Evolutionary conservation across 495 filamentous ascomycete species (phyloP).

Genomic region (Diplogelasinospora grovesii): DNA sequence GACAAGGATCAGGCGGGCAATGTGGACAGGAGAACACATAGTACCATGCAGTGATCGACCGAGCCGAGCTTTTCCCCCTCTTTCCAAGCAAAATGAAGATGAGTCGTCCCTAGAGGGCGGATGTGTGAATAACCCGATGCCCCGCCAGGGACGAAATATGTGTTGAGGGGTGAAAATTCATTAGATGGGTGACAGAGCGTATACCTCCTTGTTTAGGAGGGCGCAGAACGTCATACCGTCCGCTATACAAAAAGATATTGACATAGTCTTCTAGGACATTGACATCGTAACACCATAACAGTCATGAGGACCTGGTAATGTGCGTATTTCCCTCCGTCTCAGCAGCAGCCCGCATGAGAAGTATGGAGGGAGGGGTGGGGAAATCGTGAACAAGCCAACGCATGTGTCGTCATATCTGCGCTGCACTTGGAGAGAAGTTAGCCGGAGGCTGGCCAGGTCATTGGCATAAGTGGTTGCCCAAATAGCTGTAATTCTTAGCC

Average conservation of each 20-base stretch:
- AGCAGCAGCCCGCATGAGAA: neutral
- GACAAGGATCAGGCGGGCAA: no score
- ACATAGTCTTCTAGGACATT: constrained; percentile 33
- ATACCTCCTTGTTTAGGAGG: constrained; percentile 10
- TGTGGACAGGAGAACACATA: no score
- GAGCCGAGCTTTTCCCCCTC: no score
- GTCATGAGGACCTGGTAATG: constrained; percentile 22
- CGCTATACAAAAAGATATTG: constrained; percentile 17
- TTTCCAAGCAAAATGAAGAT: no score
- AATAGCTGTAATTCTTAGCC: constrained; percentile 28
- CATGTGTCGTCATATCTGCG: neutral
- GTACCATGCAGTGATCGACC: no score
- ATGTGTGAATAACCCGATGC: neutral
- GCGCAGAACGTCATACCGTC: constrained; percentile 5
- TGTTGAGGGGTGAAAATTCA: constrained; percentile 10
- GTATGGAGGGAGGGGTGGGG: neutral
- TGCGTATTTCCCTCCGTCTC: neutral
- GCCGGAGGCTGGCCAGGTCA: constrained; percentile 10
- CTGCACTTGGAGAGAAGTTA: constrained; percentile 1
- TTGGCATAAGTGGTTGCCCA: constrained; percentile 30
- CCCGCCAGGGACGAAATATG: neutral
- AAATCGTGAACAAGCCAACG: constrained; percentile 1
- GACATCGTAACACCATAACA: constrained; percentile 36
- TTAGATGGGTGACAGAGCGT: constrained; percentile 14
- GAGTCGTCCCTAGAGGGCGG: no score